Percentiles rank a stretch among this genome's conserved stretches.
These are phyloP conservation scores for Lineolata rhizophorae DNA, from an alignment of 495 filamentous ascomycete genomes.

Conservation along the genomic window DNA sequence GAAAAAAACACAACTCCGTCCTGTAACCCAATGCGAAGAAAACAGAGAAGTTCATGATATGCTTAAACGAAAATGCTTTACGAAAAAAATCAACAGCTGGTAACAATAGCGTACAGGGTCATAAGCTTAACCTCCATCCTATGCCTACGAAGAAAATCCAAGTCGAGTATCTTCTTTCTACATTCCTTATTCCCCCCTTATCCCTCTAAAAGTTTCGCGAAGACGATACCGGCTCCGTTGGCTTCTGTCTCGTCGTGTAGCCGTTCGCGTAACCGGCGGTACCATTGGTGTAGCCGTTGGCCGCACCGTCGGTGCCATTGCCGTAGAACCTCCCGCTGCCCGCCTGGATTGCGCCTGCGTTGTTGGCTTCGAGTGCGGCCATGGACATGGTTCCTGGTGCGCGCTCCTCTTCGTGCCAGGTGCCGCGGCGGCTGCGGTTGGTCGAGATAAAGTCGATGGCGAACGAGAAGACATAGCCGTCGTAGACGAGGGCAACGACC, in stretches of 20 bases:
- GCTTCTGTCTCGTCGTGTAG: constrained; percentile 3
- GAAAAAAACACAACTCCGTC: no score
- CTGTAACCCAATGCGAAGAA: no score
- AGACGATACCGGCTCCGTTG: constrained; percentile 3
- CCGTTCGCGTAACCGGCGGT: constrained; percentile 3
- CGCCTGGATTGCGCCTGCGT: not conserved
- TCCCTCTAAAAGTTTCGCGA: constrained; percentile 14
- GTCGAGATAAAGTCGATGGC: constrained; percentile 73
- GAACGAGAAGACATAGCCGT: constrained; percentile 74
- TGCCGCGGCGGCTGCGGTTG: constrained; percentile 36
- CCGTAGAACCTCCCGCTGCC: not conserved
- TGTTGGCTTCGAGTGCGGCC: constrained; percentile 6
- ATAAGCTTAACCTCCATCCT: no score
- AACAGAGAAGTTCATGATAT: no score
- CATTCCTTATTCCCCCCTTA: no score
- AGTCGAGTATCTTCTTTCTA: no score
- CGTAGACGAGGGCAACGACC: constrained; percentile 78
- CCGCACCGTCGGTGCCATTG: not conserved
- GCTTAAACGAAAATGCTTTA: no score
- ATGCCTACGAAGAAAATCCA: no score
- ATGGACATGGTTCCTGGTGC: constrained; percentile 19
- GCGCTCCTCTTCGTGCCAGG: constrained; percentile 11
- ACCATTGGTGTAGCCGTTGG: constrained; percentile 2
- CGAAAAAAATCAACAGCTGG: no score
- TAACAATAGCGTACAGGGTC: no score